phyloP scores from a whole-genome alignment of 2,329 filamentous ascomycete genomes.

The Penicillium sp. region DNA sequence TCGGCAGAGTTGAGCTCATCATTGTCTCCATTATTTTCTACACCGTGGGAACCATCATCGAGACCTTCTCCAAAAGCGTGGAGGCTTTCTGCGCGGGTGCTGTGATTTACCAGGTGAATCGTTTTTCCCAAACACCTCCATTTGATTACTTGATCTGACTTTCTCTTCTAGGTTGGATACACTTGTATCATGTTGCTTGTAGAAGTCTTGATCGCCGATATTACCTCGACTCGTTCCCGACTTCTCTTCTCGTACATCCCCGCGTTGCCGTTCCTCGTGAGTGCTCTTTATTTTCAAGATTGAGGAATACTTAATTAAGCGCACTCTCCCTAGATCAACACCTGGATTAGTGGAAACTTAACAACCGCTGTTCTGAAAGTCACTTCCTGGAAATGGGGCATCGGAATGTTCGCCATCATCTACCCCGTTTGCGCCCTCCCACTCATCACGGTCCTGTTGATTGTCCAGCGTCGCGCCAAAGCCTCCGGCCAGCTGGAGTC shows the following conservation, averaged over 20 bases:
- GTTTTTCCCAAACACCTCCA: neutral
- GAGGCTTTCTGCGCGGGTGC: slow-evolving; percentile 60
- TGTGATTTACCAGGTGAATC: slow-evolving; percentile 57
- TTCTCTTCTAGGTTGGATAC: slow-evolving; percentile 56
- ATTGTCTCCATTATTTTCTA: slow-evolving; percentile 61
- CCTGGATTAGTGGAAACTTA: slow-evolving; percentile 65
- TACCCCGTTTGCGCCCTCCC: slow-evolving; percentile 61
- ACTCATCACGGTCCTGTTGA: slow-evolving; percentile 50
- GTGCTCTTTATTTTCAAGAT: slow-evolving; percentile 9
- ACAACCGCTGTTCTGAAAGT: slow-evolving; percentile 53
- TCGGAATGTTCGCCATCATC: slow-evolving; percentile 67
- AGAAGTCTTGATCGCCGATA: slow-evolving; percentile 67
- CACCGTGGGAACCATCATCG: slow-evolving; percentile 59
- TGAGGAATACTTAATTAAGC: neutral
- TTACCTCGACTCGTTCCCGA: slow-evolving; percentile 65
- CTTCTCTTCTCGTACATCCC: slow-evolving; percentile 69
- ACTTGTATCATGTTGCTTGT: slow-evolving; percentile 64
- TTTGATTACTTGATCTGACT: neutral
- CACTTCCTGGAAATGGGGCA: slow-evolving; percentile 64
- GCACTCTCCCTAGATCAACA: slow-evolving; percentile 51
- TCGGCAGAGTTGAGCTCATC: slow-evolving; percentile 64
- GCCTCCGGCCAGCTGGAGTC: slow-evolving; percentile 53
- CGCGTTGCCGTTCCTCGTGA: slow-evolving; percentile 58
- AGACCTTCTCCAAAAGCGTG: slow-evolving; percentile 56
- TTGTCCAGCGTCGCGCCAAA: slow-evolving; percentile 58